phyloP scores from a whole-genome alignment of 768 basidiomycete genomes.

The Suillus bovinus region DNA sequence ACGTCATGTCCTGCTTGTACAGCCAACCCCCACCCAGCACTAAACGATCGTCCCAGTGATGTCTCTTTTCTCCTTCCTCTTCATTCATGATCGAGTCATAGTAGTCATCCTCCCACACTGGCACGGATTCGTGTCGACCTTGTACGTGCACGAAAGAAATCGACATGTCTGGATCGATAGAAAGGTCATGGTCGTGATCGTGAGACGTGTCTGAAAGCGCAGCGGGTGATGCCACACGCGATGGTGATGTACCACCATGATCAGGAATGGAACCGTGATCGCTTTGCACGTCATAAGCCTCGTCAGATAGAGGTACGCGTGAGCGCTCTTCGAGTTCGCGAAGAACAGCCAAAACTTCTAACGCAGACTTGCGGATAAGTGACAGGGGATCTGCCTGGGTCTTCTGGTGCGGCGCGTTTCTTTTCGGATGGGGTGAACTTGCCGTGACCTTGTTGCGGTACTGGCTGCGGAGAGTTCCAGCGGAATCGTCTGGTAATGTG shows the following conservation, averaged over 20 bases:
- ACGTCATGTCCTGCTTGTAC: slow-evolving; percentile 64
- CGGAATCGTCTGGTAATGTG: slow-evolving; percentile 75
- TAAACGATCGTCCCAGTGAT: slow-evolving; percentile 80
- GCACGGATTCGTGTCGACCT: slow-evolving; percentile 62
- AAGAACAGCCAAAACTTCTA: slow-evolving; percentile 82
- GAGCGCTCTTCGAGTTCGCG: slow-evolving; percentile 78
- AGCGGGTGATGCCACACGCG: slow-evolving; percentile 47
- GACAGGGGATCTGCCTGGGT: slow-evolving; percentile 58
- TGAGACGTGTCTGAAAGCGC: slow-evolving; percentile 39
- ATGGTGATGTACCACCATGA: slow-evolving; percentile 35
- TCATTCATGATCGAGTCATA: slow-evolving; percentile 46
- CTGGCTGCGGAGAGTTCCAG: slow-evolving; percentile 52
- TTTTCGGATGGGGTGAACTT: slow-evolving; percentile 34
- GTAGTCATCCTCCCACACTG: slow-evolving; percentile 75
- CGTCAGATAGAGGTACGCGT: slow-evolving; percentile 75
- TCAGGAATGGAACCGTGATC: slow-evolving; percentile 50
- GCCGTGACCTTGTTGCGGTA: slow-evolving; percentile 55
- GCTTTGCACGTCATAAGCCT: slow-evolving; percentile 81
- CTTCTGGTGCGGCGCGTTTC: slow-evolving; percentile 32
- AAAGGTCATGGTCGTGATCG: slow-evolving; percentile 28
- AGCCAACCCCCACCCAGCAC: slow-evolving; percentile 83
- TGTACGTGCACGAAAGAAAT: slow-evolving; percentile 72
- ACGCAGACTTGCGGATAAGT: slow-evolving; percentile 70
- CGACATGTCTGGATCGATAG: slow-evolving; percentile 56
- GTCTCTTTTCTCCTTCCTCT: slow-evolving; percentile 55